Percentiles rank a stretch among this genome's conserved stretches.
phyloP scores from a whole-genome alignment of 768 basidiomycete genomes.

The Suillus plorans region DNA sequence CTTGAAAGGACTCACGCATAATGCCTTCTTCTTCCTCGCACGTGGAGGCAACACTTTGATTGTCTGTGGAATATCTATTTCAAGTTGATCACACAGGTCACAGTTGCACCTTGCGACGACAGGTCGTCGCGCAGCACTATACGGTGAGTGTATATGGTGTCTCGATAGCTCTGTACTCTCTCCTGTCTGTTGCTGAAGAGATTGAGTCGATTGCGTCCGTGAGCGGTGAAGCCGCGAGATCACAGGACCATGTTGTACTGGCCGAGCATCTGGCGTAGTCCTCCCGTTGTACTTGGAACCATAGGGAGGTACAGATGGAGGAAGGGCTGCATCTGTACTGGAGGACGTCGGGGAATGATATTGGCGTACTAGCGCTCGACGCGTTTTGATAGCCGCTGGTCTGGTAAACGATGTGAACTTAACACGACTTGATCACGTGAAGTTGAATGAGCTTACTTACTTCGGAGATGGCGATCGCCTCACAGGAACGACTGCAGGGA shows the following conservation, averaged over 20 bases:
- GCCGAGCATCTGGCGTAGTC: background rate
- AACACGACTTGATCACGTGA: background rate
- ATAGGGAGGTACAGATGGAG: no score
- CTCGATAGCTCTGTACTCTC: background rate
- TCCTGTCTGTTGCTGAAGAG: background rate
- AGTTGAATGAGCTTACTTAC: background rate
- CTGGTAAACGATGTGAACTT: background rate
- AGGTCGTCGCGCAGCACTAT: background rate
- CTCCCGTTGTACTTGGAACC: background rate
- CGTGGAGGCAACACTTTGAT: background rate
- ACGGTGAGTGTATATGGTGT: background rate
- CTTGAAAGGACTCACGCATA: background rate
- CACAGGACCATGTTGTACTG: background rate
- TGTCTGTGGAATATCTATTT: no score
- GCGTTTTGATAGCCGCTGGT: background rate
- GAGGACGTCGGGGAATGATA: background rate
- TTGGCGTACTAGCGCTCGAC: background rate
- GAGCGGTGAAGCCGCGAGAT: background rate
- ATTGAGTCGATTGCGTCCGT: background rate
- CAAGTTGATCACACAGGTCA: background rate
- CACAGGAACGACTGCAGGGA: background rate
- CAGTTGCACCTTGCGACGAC: background rate
- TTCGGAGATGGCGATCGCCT: constrained; percentile 3
- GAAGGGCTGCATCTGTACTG: no score
- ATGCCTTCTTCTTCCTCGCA: background rate